Conservation (phyloP, 495 filamentous ascomycete genomes). For the Xylaria palmicola region DNA sequence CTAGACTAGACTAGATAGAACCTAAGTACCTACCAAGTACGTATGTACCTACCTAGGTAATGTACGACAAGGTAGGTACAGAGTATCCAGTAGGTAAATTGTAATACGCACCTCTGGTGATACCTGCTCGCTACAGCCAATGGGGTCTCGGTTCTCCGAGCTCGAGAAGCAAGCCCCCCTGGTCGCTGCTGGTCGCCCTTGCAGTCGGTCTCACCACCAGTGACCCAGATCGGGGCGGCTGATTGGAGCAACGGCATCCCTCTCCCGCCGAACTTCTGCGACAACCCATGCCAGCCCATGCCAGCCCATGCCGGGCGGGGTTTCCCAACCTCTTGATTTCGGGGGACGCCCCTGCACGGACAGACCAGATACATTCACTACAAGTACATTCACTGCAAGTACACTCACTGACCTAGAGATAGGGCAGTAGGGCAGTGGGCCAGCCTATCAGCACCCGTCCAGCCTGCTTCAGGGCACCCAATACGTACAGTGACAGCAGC, state of each 20-base stretch:
- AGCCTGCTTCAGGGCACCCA: background rate
- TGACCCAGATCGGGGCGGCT: constrained; percentile 9
- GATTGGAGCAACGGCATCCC: constrained; percentile 12
- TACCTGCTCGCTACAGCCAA: constrained; percentile 2
- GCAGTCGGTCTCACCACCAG: constrained; percentile 17
- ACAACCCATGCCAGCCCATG: no score
- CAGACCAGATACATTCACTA: background rate
- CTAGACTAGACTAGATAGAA: no score
- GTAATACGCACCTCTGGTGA: background rate
- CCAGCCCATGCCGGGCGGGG: constrained; percentile 22
- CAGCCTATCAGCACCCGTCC: no score
- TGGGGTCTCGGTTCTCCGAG: background rate
- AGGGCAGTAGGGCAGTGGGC: background rate
- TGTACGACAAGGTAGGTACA: background rate
- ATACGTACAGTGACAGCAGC: background rate
- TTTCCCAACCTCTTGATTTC: constrained; percentile 48
- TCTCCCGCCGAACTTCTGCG: constrained; percentile 14
- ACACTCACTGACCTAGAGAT: background rate
- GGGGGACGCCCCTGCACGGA: background rate
- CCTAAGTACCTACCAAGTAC: no score
- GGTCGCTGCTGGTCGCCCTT: constrained; percentile 13
- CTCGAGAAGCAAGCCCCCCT: constrained; percentile 1
- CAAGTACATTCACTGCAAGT: no score
- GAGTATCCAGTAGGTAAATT: background rate
- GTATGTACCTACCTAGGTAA: no score